Evolutionary conservation across 164 flowering plant species (phyloP).

Genomic region (Liquidambar formosana): DNA sequence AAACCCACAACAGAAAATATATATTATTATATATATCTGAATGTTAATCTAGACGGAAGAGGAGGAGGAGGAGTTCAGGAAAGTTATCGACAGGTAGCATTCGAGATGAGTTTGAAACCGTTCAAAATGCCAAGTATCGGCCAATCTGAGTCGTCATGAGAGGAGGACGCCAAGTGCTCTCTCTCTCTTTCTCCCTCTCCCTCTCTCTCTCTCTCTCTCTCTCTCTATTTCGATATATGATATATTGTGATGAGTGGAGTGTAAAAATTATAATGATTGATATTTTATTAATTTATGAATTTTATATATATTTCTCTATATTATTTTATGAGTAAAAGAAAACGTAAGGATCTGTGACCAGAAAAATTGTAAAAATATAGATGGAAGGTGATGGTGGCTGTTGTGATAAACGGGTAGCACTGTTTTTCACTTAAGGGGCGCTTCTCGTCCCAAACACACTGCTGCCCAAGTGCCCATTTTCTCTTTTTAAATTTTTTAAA

Average conservation of each 20-base stretch:
- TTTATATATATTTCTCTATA: no score
- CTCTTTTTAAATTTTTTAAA: no score
- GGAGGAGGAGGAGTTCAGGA: background rate
- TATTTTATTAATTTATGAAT: no score
- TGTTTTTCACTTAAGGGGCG: no score
- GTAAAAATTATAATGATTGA: background rate
- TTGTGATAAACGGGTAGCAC: no score
- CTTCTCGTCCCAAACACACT: no score
- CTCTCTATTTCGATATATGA: background rate
- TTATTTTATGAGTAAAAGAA: no score
- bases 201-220: conserved; percentile 16
- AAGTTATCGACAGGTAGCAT: background rate
- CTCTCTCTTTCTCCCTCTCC: conserved; percentile 14
- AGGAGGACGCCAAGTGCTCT: conserved; percentile 18
- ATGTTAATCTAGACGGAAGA: background rate
- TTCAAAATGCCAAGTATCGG: conserved; percentile 13
- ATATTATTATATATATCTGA: background rate
- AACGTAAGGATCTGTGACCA: conserved; percentile 8
- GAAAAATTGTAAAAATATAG: background rate
- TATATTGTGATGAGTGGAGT: background rate
- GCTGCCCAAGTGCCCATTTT: no score
- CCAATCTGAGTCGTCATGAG: conserved; percentile 24
- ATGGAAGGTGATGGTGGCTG: background rate
- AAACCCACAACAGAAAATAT: background rate
- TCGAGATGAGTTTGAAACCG: conserved; percentile 2